Evolutionary conservation across 192 early-diverging fungal genomes (phyloP), one percentile per base, ranked within the genome.

Genomic region (Coemansia sp.): DNA sequence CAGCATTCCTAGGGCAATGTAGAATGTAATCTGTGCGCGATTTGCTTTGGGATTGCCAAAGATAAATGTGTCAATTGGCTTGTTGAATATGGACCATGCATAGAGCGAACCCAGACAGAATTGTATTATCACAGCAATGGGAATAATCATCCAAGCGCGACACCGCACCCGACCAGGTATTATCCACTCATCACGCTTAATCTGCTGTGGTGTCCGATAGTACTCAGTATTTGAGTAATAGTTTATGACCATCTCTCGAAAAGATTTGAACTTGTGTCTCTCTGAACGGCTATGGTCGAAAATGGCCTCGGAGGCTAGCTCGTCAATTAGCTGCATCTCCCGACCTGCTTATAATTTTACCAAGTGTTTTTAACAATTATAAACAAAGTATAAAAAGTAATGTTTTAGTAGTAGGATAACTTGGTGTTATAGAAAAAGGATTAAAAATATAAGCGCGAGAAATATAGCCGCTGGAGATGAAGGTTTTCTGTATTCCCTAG

Each of bases 11-110:
- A 92, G 83, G 8, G 90, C 88, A 65, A 92, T 80, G 64, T 88
- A 90, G 74, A 92, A 92, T 18, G 89, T 88, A 49, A 85, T 86
- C 53, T 84, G 60, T 50, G 86, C 85, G 25, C 66, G 64, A 56
- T 84, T 85, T 5, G 67, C 77, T 28, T 66, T 73, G 4, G 82
- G 66, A 62, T 84, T 64, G 31, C 79, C 82, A 63, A 72, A 90
- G 26, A 90, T 67, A 32, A 66, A 66, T 9, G 55, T 54, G 64
- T 90, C 88, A 24, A 90, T 89, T 51, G 88, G 87, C 30, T 84
- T 74, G 76, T 92, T 90, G 73, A 87, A 89, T 34, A 90, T 88
- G 28, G 86, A 88, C 87, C 86, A 92, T 32, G 88, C 86, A 69
- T 92, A 92, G 51, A 92, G 86, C 26, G 85, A 86, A 25, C 88